phyloP scores from a whole-genome alignment of 2,329 filamentous ascomycete genomes.

The Colletotrichum agaves region DNA sequence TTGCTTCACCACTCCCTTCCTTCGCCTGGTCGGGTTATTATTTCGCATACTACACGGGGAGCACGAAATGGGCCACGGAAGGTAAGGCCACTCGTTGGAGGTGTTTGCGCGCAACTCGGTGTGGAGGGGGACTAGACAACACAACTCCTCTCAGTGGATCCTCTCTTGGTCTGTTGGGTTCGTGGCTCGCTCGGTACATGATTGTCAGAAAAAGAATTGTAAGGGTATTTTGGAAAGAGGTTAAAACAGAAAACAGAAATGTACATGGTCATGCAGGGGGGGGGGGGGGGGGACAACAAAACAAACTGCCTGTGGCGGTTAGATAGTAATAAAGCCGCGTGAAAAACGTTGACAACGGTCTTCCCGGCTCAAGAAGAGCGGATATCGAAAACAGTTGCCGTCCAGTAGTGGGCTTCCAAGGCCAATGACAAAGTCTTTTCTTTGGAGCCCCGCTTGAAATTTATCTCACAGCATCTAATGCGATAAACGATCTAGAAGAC shows the following conservation, averaged over 20 bases:
- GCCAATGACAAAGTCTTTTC: not conserved
- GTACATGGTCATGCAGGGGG: not conserved
- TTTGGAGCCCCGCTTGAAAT: slow-evolving; percentile 3
- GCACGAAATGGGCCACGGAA: too few species aligned
- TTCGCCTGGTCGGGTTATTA: not conserved
- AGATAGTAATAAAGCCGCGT: not conserved
- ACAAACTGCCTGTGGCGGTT: slow-evolving; percentile 12
- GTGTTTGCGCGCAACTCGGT: too few species aligned
- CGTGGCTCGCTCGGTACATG: too few species aligned
- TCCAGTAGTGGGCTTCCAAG: not conserved
- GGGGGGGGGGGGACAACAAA: not conserved
- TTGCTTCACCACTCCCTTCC: not conserved
- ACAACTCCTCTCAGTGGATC: too few species aligned
- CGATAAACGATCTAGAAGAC: slow-evolving; percentile 23
- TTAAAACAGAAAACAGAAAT: not conserved
- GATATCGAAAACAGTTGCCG: slow-evolving; percentile 21
- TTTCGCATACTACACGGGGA: not conserved
- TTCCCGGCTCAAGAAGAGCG: slow-evolving; percentile 5
- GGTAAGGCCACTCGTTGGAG: too few species aligned
- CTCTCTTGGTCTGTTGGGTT: too few species aligned
- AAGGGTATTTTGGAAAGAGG: not conserved
- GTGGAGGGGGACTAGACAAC: too few species aligned
- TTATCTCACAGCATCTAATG: not conserved
- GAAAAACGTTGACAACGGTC: slow-evolving; percentile 25
- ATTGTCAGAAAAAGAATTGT: too few species aligned